Evolutionary conservation across 1,284 basidiomycete genomes (phyloP).

Genomic region (Heterobasidion parviporum): DNA sequence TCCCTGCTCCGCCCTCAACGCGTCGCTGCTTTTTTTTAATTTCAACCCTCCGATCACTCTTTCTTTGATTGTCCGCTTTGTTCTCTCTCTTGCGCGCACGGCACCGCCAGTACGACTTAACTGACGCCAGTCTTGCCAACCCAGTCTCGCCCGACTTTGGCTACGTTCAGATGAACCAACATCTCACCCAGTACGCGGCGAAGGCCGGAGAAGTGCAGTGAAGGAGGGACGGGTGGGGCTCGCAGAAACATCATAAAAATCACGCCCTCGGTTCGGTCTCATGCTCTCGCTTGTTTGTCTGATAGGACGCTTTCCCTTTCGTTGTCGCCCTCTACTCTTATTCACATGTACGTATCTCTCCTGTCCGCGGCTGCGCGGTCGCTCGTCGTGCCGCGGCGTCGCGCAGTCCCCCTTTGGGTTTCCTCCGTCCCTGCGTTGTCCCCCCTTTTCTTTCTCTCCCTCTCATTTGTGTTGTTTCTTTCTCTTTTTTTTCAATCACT

Average conservation of each 20-base stretch:
- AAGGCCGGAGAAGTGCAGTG: constrained; percentile 29
- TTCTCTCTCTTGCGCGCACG: constrained; percentile 7
- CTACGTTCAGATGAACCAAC: constrained; percentile 69
- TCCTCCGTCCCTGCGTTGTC: background rate
- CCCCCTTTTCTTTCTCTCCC: background rate
- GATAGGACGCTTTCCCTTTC: too few relatives aligned
- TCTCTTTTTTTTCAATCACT: background rate
- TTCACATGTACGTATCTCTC: too few relatives aligned
- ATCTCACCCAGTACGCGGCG: constrained; percentile 53
- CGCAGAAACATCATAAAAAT: background rate
- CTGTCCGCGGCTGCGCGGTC: background rate
- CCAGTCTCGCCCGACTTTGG: constrained; percentile 78
- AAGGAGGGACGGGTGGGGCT: background rate
- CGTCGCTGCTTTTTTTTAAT: constrained; percentile 6
- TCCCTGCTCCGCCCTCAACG: constrained; percentile 2
- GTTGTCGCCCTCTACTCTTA: too few relatives aligned
- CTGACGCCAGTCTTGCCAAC: constrained; percentile 34
- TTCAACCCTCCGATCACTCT: too few relatives aligned
- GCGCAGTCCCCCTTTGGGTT: too few relatives aligned
- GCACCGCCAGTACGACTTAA: constrained; percentile 23
- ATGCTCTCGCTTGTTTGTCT: too few relatives aligned
- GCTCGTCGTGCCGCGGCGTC: background rate
- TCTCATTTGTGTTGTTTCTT: constrained; percentile 5
- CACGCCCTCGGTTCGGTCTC: too few relatives aligned
- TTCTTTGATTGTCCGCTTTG: background rate